These are phyloP conservation scores for Arthrobotrys musiformis DNA, from an alignment of 2,329 filamentous ascomycete genomes.

Conservation along the genomic window DNA sequence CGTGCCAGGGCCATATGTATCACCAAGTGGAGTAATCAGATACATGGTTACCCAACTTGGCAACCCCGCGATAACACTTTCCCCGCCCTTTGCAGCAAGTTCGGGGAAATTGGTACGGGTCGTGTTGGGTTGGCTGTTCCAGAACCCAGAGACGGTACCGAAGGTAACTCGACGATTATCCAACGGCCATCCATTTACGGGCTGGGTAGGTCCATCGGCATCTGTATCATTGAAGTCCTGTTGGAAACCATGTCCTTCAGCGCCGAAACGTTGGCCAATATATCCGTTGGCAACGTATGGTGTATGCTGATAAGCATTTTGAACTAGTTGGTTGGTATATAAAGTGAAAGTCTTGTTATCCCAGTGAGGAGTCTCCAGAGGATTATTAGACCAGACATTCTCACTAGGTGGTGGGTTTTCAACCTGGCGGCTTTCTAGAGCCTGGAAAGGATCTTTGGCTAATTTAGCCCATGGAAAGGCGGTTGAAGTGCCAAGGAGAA, in stretches of 20 bases:
- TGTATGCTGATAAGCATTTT: constrained; percentile 66
- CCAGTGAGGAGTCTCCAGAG: constrained; percentile 58
- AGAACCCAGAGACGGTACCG: constrained; percentile 76
- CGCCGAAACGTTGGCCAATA: constrained; percentile 72
- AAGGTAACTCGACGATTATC: constrained; percentile 73
- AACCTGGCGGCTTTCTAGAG: constrained; percentile 55
- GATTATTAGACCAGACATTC: constrained; percentile 53
- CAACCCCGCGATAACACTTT: constrained; percentile 76
- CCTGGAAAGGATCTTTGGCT: constrained; percentile 30
- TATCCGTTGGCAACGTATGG: constrained; percentile 73
- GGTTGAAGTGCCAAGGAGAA: constrained; percentile 30
- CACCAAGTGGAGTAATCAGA: constrained; percentile 57
- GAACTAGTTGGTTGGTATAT: constrained; percentile 65
- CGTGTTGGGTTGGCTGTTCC: constrained; percentile 70
- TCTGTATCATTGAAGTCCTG: constrained; percentile 55
- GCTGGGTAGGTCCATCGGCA: constrained; percentile 53
- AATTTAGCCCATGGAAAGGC: constrained; percentile 33
- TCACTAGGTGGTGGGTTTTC: constrained; percentile 56
- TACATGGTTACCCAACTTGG: constrained; percentile 70
- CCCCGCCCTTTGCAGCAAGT: constrained; percentile 75
- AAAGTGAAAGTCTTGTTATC: constrained; percentile 65
- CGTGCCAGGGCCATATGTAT: constrained; percentile 71
- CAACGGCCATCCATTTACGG: constrained; percentile 74
- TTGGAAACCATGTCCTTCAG: constrained; percentile 68
- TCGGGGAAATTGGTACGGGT: constrained; percentile 74